Evolutionary conservation across 1,139 yeast genomes (phyloP).

Genomic region (Wickerhamiella pararugosa): DNA sequence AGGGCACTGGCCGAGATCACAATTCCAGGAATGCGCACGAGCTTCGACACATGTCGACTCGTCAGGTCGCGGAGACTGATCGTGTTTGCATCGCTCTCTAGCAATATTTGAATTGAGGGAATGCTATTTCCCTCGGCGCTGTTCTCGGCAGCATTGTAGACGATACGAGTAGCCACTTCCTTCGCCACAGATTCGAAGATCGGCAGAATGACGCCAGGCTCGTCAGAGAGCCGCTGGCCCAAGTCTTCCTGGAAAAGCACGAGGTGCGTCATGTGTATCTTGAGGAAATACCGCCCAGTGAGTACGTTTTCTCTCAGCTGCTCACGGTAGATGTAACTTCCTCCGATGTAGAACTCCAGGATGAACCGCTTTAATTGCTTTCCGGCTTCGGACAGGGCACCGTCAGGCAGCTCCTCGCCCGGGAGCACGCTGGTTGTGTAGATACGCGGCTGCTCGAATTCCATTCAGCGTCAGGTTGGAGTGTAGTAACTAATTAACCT

Average conservation of each 20-base stretch:
- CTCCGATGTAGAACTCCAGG: conserved; percentile 70
- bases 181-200: conserved; percentile 81
- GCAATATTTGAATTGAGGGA: conserved; percentile 71
- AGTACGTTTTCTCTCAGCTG: conserved; percentile 79
- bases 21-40: conserved; percentile 86
- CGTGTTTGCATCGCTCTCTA: conserved; percentile 58
- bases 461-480: conserved; percentile 18
- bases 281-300: conserved; percentile 55
- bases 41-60: conserved; percentile 76
- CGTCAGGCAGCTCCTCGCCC: conserved; percentile 54
- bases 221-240: conserved; percentile 68
- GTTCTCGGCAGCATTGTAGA: conserved; percentile 42
- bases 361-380: conserved; percentile 71
- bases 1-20: conserved; percentile 84
- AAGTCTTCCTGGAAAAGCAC: conserved; percentile 81
- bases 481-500: conserved; percentile 4
- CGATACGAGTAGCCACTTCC: conserved; percentile 74
- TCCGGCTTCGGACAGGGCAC: conserved; percentile 55
- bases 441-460: conserved; percentile 65
- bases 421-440: conserved; percentile 79
- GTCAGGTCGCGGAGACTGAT: conserved; percentile 69
- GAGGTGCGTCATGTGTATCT: conserved; percentile 72
- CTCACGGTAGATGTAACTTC: conserved; percentile 77
- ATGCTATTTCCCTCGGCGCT: conserved; percentile 25
- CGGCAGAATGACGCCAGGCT: conserved; percentile 82